Evolutionary conservation across 306 rosid genomes (phyloP), one percentile per base, ranked within the genome.

Genomic region (Benincasa hispida): DNA sequence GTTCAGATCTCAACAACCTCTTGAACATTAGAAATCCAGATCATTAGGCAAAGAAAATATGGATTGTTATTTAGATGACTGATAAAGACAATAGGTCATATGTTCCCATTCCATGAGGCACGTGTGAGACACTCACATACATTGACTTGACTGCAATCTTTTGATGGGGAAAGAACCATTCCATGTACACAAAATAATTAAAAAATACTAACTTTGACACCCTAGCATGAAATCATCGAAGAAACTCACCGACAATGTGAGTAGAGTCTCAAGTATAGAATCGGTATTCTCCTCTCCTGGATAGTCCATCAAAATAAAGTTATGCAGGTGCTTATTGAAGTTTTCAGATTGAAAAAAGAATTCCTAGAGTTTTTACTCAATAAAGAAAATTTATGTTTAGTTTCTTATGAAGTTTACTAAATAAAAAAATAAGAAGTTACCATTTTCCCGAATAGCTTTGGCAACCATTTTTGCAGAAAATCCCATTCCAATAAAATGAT

Each of bases 251-350:
- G 85, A 77, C 79, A 88, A 85, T 8, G 93, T 79, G 78, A 93
- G 98, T 48, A 93, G 90, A 41, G 91, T 89, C 86, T 90, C 90
- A 77, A 93, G 81, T 75, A 93, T 83, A 25, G 86, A 83, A 77
- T 83, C 84, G 66, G 86, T 81, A 22, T 90, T 89, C 59, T 87
- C 97, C 86, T 88, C 97, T 76, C 98, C 98, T 91, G 88, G 67
- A 85, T 78, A 76, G 77, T 83, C 82, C 81, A 81, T 68, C 74
- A 69, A 47, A 82, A 80, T 76, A 76, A 24, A 14, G 79, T 83
- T 77, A 82, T 66, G 62, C 61, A 50, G 42, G 78, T 73, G 72
- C 48, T 77, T 75, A 73, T 72, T 34, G 35, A 13, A 47, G 39
- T 57, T 65, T 54, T 53, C 72, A 83, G 76, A 51, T n/a, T 28